Base-by-base conservation (phyloP, 2,329 filamentous ascomycete species). In the Boeremia exigua region DNA sequence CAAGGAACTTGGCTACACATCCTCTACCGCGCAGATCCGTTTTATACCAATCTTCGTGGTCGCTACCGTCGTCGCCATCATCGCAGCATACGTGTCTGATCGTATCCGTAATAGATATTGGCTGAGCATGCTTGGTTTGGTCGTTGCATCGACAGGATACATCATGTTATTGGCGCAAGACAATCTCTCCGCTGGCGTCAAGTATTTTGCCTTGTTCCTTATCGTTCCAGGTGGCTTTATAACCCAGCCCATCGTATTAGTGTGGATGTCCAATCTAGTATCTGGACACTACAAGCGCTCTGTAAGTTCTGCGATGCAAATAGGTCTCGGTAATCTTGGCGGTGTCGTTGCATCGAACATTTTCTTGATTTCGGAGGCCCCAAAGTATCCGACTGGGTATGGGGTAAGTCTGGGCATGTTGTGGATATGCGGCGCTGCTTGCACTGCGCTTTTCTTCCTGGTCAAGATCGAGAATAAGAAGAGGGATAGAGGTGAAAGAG, bases 191-290 rank as follows among this genome's bases (percentile, higher is more conserved):
- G 72, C 79, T 3, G 77, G 76, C 8, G 78, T 78, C 1, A 78
- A 79, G 46, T 86, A 86, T 70, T 80, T 83, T 46, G 82, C 83
- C 9, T 71, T 85, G 39, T 86, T 83, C 67, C 77, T 85, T 38
- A 73, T 86, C 62, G 81, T 82, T 2, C 75, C 75, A 7, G 84
- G 84, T 14, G 80, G 80, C 2, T 86, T 82, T 65, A 81, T 83
- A 46, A 79, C 80, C 3, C 81, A 84, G 56, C 84, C 84, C 1
- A 78, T 86, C 37, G 77, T 78, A 1, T 72, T 86, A 25, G 81
- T 78, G 6, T 87, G 84, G 84, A 73, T 86, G 19, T 79, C 78
- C 53, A 86, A 86, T 66, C 83, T 84, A 59, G 77, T 85, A 60
- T 79, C 77, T 0, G 84, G 84, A 1, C 82, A 85, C 66, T 86